A percentile compares a stretch with the other conserved stretches of the same genome.
phyloP scores from a whole-genome alignment of 148 eudicot species.

The Chenopodium suecicum region DNA sequence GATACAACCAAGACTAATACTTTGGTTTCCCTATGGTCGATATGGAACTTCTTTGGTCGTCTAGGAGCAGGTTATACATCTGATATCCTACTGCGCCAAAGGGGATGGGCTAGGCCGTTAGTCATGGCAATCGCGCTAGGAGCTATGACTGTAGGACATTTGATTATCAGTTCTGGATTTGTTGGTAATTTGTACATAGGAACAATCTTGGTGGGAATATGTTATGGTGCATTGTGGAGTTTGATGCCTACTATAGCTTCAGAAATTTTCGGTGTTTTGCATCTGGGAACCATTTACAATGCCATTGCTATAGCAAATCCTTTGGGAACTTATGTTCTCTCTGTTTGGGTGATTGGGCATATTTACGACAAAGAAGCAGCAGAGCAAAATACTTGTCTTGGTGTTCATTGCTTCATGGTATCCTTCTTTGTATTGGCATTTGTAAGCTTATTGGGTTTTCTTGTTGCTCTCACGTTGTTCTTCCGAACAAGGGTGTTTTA shows the following conservation, averaged over 20 bases:
- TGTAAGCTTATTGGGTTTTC: conserved; percentile 54
- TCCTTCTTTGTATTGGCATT: conserved; percentile 63
- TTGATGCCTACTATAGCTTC: conserved; percentile 84
- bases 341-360: conserved; percentile 69
- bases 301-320: conserved; percentile 79
- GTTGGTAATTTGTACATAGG: conserved; percentile 72
- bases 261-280: conserved; percentile 72
- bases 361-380: conserved; percentile 70
- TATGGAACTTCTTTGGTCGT: conserved; percentile 94
- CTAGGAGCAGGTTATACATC: conserved; percentile 84
- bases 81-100: conserved; percentile 53
- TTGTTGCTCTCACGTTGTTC: conserved; percentile 57
- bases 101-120: conserved; percentile 69
- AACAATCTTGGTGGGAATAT: conserved; percentile 64
- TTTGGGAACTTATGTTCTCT: conserved; percentile 69
- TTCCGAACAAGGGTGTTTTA: conserved; percentile 70
- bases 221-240: conserved; percentile 87
- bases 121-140: conserved; percentile 58
- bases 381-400: conserved; percentile 47
- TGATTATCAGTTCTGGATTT: conserved; percentile 69
- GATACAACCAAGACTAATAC: conserved; percentile 45
- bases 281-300: conserved; percentile 94
- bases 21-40: conserved; percentile 80
- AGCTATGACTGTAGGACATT: conserved; percentile 64
- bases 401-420: conserved; percentile 71